Conservation (phyloP, 345 rosid species). For the Anacardium occidentale region DNA sequence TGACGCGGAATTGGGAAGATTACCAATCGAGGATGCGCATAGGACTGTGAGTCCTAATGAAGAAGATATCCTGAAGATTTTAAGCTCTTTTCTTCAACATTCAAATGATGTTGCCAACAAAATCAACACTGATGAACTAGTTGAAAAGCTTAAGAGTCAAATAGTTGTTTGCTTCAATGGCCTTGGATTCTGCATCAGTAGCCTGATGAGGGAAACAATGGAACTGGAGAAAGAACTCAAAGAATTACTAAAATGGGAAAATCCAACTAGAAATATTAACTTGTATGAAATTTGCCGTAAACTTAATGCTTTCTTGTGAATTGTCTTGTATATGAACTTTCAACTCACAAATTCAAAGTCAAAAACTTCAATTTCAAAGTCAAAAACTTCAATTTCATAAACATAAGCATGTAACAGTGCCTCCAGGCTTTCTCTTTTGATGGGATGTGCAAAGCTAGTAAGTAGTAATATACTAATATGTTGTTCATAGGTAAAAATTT, state of each 20-base stretch:
- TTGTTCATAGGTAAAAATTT: not conserved
- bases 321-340: not conserved
- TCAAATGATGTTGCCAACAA: constrained; percentile 29
- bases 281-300: constrained; percentile 28
- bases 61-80: constrained; percentile 36
- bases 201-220: constrained; percentile 47
- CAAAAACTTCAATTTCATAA: not conserved
- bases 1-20: constrained; percentile 55
- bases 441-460: not conserved
- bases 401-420: too few species aligned
- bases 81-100: constrained; percentile 37
- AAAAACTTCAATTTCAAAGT: not conserved
- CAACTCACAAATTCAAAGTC: not conserved
- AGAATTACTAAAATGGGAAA: constrained; percentile 46
- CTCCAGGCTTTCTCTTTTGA: not conserved
- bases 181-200: constrained; percentile 55
- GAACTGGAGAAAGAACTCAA: constrained; percentile 44
- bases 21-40: constrained; percentile 22
- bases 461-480: not conserved
- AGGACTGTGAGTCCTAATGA: constrained; percentile 28
- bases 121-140: constrained; percentile 32
- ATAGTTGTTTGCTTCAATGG: constrained; percentile 40
- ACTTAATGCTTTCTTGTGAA: constrained; percentile 2
- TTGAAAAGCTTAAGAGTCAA: constrained; percentile 39
- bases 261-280: constrained; percentile 32